Evolutionary conservation across 257 asterid species (phyloP).

Genomic region (Hygrophila difformis): DNA sequence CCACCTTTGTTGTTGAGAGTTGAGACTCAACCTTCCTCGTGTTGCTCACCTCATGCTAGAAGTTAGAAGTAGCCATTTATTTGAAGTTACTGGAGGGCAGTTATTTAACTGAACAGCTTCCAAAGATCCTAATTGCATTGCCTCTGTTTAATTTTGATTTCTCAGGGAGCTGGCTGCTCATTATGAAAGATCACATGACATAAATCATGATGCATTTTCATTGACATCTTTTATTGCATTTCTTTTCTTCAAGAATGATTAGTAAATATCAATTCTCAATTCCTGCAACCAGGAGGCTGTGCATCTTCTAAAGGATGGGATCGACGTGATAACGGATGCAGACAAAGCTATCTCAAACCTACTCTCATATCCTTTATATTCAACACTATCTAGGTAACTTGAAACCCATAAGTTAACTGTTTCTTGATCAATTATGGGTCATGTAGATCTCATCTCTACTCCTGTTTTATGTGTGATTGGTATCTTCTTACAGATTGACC

Average conservation of each 20-base stretch:
- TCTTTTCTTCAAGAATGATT: background rate
- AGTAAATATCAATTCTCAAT: conserved; percentile 10
- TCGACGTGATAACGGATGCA: conserved; percentile 78
- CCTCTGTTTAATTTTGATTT: conserved; percentile 12
- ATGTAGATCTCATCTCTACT: conserved; percentile 1
- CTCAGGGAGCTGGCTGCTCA: conserved; percentile 4
- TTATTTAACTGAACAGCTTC: background rate
- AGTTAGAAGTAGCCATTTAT: conserved; percentile 3
- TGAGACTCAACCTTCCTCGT: no score
- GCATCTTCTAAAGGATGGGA: conserved; percentile 76
- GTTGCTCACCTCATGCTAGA: conserved; percentile 1
- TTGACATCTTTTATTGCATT: conserved; percentile 5
- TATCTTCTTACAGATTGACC: conserved; percentile 1
- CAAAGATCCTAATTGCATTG: conserved; percentile 7
- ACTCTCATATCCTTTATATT: conserved; percentile 66
- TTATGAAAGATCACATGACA: background rate
- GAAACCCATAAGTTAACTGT: conserved; percentile 7
- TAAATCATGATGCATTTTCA: conserved; percentile 5
- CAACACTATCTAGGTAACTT: conserved; percentile 62
- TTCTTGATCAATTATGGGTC: conserved; percentile 2
- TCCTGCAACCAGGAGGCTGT: conserved; percentile 64
- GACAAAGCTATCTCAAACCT: conserved; percentile 55
- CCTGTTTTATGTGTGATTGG: conserved; percentile 6
- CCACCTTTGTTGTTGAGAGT: no score
- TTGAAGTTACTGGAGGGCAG: conserved; percentile 13